Evolutionary conservation across 139 green algal genomes (phyloP).

Genomic region (Raphidocelis subcapitata): DNA sequence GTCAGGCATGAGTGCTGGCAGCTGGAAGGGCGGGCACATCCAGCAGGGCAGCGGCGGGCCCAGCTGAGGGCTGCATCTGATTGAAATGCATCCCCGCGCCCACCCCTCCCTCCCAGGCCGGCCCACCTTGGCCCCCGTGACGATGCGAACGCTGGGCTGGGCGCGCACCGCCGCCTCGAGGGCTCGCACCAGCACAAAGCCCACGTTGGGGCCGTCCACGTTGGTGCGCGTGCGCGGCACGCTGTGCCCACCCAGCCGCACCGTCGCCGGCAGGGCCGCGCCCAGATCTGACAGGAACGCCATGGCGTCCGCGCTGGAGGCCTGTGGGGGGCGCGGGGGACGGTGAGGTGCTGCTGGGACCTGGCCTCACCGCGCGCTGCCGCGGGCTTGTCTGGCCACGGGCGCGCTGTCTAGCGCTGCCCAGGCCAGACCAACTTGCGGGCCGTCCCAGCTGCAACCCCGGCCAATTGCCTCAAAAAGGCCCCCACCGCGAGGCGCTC

Average conservation of each 20-base stretch:
- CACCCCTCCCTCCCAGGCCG: too few relatives aligned
- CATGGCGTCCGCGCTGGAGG: conserved; percentile 35
- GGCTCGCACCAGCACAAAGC: conserved; percentile 53
- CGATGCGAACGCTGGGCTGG: conserved; percentile 22
- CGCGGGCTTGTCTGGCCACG: too few relatives aligned
- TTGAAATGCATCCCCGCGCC: too few relatives aligned
- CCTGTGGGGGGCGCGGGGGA: conserved; percentile 25
- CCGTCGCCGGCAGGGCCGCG: conserved; percentile 40
- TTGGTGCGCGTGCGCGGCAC: conserved; percentile 28
- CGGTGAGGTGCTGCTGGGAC: background rate
- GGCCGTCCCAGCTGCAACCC: too few relatives aligned
- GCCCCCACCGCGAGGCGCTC: conserved; percentile 47
- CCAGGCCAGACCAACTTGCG: too few relatives aligned
- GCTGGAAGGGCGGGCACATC: too few relatives aligned
- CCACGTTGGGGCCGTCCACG: conserved; percentile 54
- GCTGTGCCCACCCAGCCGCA: conserved; percentile 62
- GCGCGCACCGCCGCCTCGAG: conserved; percentile 24
- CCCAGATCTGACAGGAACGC: conserved; percentile 44
- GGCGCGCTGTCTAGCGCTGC: too few relatives aligned
- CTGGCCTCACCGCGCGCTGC: too few relatives aligned
- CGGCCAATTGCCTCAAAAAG: too few relatives aligned
- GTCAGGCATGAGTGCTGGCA: too few relatives aligned
- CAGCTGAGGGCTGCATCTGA: too few relatives aligned
- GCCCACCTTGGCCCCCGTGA: conserved; percentile 24
- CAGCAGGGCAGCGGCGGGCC: too few relatives aligned